These are phyloP conservation scores for Ochetophila trinervis DNA, from an alignment of 306 rosid species.

Conservation along the genomic window DNA sequence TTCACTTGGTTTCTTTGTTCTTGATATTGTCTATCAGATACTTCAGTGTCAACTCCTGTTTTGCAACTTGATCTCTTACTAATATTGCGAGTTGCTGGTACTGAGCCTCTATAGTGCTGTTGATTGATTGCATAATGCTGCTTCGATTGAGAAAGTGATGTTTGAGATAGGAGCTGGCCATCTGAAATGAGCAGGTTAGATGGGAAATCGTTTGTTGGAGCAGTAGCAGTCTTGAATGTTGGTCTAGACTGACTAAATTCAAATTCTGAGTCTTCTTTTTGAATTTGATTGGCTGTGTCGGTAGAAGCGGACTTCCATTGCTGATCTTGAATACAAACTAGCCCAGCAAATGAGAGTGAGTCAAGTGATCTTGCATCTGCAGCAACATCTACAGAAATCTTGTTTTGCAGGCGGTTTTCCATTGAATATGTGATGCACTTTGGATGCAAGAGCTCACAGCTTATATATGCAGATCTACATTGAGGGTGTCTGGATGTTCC, in stretches of 20 bases:
- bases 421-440: constrained; percentile 32
- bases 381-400: constrained; percentile 28
- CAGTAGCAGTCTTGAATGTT: constrained; percentile 29
- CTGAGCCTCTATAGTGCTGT: constrained; percentile 22
- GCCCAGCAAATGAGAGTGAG: constrained; percentile 62
- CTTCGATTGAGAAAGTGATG: constrained; percentile 32
- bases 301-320: constrained; percentile 32
- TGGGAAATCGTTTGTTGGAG: constrained; percentile 38
- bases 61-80: constrained; percentile 33
- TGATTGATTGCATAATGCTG: constrained; percentile 18
- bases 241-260: constrained; percentile 38
- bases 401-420: constrained; percentile 37
- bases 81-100: constrained; percentile 24
- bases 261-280: constrained; percentile 40
- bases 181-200: constrained; percentile 48
- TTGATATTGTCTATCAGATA: constrained; percentile 23
- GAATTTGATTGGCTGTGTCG: constrained; percentile 23
- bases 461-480: constrained; percentile 22
- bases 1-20: constrained; percentile 24
- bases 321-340: constrained; percentile 51
- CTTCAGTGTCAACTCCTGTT: constrained; percentile 21
- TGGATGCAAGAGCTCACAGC: constrained; percentile 18
- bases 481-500: constrained; percentile 8
- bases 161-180: constrained; percentile 44
- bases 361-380: constrained; percentile 37